Evolutionary conservation across 768 basidiomycete genomes (phyloP), one percentile per base, ranked within the genome.

Genomic region (Kondoa malvinella): DNA sequence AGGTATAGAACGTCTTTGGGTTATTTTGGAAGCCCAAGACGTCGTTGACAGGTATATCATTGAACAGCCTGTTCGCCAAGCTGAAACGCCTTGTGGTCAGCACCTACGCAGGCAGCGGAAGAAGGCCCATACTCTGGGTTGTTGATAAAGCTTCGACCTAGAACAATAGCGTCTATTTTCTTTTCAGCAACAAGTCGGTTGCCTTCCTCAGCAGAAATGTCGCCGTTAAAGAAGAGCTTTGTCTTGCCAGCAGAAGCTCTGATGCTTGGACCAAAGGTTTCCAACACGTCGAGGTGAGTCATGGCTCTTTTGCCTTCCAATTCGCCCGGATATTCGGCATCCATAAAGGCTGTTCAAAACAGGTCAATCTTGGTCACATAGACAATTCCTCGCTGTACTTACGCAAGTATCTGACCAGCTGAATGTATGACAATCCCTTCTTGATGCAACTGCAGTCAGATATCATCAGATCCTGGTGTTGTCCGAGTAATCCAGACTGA

Each of bases 261-360:
- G 68, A 81, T 76, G 61, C 76, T 71, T 1, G 74, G 74, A 2
- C 75, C 71, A 71, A 79, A 80, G 15, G 79, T 75, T 32, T 72
- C 77, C 26, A 81, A 71, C 2, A 80, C 77, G 70, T 81, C 80
- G 70, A 80, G 78, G 4, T 71, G 34, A 0, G 78, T 81, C 26
- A 76, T 77, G 4, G 80, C 77, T 15, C 57, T 72, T 40, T 76
- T 73, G 40, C 40, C 40, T 50, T 50, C 40, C 40, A 50, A 8
- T 32, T 33, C 31, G 50, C 65, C 65, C 26, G 50, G 40, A 31
- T 56, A 56, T 29, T 29, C 31, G n/a, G 17, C n/a, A 21, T 66
- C 66, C 56, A 66, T 57, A 31, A 66, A 66, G 2, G 57, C n/a
- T n/a, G n/a, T n/a, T n/a, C n/a, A n/a, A n/a, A n/a, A n/a, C n/a